Evolutionary conservation across 1,284 basidiomycete species (phyloP), one percentile per base, ranked within the genome.

Genomic region (Apiotrichum sp.): DNA sequence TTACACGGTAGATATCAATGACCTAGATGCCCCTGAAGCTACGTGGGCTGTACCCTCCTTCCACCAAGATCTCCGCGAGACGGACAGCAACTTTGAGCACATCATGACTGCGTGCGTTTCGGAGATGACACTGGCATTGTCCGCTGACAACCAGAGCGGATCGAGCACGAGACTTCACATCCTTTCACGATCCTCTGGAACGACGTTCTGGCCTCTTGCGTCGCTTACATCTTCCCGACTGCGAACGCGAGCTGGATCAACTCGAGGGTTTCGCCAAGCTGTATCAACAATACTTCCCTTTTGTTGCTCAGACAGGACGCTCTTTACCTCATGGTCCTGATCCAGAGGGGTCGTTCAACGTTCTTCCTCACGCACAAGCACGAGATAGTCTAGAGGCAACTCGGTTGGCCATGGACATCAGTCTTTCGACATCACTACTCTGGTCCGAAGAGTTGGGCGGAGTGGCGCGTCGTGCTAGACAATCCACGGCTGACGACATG

Each of bases 81-180:
- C 69, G 3, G 47, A 73, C 71, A 69, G 62, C 0, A 65, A 63
- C 2, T 50, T 66, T 2, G 65, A 69, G 22, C 57, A 64, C 29
- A 48, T 67, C 6, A 57, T 69, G 48, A 73, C 70, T 6, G 61
- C 61, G 71, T 73, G 34, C 56, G 67, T 62, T 6, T 7, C 4
- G 5, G n/a, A 1, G n/a, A n/a, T n/a, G n/a, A 35, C 2, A n/a
- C 22, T 22, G 22, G 22, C 22, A 31, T 42, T 39, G 6, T 3
- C 13, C 36, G n/a, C 43, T 53, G 13, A 49, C 50, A 2, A 7
- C 10, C 32, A 71, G 69, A 1, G 62, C 59, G 6, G 70, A 72
- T 22, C 57, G 69, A 2, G 67, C 63, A 33, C 64, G 53, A 4
- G 53, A 54, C 35, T 38, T 33, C 29, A 33, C 61, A 1, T 52